Evolutionary conservation across 352 stramenopile species (phyloP).

Genomic region (Phytopythium vexans): DNA sequence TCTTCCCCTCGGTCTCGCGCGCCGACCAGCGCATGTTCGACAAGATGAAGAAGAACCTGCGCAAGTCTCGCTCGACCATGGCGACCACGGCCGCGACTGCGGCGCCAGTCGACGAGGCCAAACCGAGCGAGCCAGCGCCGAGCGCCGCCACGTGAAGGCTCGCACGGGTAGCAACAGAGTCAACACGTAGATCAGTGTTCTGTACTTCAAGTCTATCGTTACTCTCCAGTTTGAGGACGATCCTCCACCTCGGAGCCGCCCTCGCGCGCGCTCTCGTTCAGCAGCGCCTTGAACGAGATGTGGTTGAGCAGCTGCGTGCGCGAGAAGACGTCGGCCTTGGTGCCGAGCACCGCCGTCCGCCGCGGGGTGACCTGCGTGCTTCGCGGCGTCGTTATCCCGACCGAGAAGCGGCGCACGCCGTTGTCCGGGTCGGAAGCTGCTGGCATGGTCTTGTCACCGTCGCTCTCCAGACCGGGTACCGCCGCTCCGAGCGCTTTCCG

Average conservation of each 20-base stretch:
- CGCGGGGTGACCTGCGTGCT: background rate
- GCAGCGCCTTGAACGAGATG: background rate
- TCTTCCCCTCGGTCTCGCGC: conserved; percentile 83
- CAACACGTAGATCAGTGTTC: too few relatives aligned
- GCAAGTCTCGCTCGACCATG: conserved; percentile 51
- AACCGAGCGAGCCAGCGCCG: background rate
- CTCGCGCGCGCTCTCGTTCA: conserved; percentile 3
- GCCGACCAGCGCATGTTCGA: conserved; percentile 86
- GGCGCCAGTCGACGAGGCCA: background rate
- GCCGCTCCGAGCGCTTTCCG: background rate
- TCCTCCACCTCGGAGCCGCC: background rate
- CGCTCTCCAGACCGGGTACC: background rate
- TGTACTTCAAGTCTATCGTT: too few relatives aligned
- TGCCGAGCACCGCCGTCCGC: too few relatives aligned
- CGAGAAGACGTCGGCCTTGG: background rate
- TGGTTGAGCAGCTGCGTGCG: conserved; percentile 1
- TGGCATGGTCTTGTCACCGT: too few relatives aligned
- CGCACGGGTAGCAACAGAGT: too few relatives aligned
- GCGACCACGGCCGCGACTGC: conserved; percentile 7
- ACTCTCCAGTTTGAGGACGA: too few relatives aligned
- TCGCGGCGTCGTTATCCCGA: background rate
- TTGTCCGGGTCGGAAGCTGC: background rate
- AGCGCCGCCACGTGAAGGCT: too few relatives aligned
- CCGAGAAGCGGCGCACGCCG: conserved; percentile 4
- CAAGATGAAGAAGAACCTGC: conserved; percentile 88